A percentile compares a stretch with the other conserved stretches of the same genome.
Evolutionary conservation across 495 filamentous ascomycete genomes (phyloP).

Genomic region (Talaromyces borbonicus): DNA sequence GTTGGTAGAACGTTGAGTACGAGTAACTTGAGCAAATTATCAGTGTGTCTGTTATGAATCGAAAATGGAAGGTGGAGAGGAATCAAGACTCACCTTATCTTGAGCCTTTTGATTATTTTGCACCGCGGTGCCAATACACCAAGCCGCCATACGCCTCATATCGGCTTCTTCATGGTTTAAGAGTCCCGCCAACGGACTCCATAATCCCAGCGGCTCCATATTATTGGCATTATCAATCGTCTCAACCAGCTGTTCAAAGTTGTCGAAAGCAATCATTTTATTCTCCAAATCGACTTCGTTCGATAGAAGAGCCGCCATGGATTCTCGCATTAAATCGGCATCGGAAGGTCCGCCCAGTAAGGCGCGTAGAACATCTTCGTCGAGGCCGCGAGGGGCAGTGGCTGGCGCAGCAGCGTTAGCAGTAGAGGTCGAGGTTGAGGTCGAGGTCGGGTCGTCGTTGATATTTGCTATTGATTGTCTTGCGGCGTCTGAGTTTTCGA

Average conservation of each 20-base stretch:
- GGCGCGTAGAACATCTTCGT: conserved; percentile 54
- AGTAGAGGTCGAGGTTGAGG: too few species aligned
- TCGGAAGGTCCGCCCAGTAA: conserved; percentile 78
- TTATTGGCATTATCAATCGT: conserved; percentile 93
- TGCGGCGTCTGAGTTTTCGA: conserved; percentile 60
- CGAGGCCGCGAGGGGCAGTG: conserved; percentile 35
- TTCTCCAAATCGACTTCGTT: conserved; percentile 59
- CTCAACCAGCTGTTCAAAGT: conserved; percentile 90
- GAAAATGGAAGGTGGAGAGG: neutral
- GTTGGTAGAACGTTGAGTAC: conserved; percentile 58
- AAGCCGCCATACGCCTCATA: conserved; percentile 72
- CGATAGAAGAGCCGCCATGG: conserved; percentile 62
- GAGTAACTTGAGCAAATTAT: conserved; percentile 38
- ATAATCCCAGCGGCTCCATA: conserved; percentile 63
- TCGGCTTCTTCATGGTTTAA: conserved; percentile 59
- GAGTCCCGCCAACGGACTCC: conserved; percentile 64
- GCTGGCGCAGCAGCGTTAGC: too few species aligned
- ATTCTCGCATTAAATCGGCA: conserved; percentile 76
- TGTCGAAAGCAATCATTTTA: conserved; percentile 85
- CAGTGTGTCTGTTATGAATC: conserved; percentile 14
- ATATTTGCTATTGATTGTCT: conserved; percentile 20
- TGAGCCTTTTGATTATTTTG: conserved; percentile 88
- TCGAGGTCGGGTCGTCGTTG: conserved; percentile 31
- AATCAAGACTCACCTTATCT: conserved; percentile 43
- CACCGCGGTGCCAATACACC: conserved; percentile 89